Base-by-base conservation (phyloP, 2,329 filamentous ascomycete genomes). In the Chaetomium sp. region DNA sequence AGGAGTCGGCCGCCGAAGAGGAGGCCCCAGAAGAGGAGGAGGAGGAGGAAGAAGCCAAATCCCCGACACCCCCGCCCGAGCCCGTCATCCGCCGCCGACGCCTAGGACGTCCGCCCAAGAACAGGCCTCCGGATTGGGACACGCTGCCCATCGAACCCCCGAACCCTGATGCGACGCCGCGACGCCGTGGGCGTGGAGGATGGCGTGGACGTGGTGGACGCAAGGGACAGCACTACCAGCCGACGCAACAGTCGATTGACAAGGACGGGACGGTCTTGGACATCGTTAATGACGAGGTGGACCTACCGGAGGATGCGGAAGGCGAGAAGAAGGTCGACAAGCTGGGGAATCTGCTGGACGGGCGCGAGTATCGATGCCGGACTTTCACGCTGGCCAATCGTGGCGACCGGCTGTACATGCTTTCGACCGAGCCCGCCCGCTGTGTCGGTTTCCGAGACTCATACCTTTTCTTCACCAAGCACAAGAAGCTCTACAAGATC, bases 401-500 rank as follows among this genome's bases (percentile, higher is more conserved):
- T 61, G 91, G 88, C 40, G 82, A 92, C 49, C 79, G 91, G 54
- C 83, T 95, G 9, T 99, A 99, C 81, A 99, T 99, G 94, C 75
- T 99, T 72, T 97, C 94, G 3, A 99, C 94, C 4, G 94, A 99
- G 69, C 95, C 94, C 5, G 94, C 94, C 32, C 88, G 94, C 62
- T 97, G 94, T 67, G 91, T 96, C 54, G 94, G 94, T 12, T 99
- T 99, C 79, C 82, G 94, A 63, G 94, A 99, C 77, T 96, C 91
- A 61, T 99, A 99, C 68, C 82, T 99, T 33, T 96, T 99, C 79
- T 99, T 99, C 78, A 95, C 94, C 61, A 99, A 97, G 74, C 94
- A 99, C 73, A 88, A 89, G 69, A 86, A 91, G 66, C 86, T 99
- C 11, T 94, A 91, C 81, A 99, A 99, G 76, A 96, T 99, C 67